phyloP scores from a whole-genome alignment of 2,329 filamentous ascomycete species.

The Ophiostoma angusticollis region DNA sequence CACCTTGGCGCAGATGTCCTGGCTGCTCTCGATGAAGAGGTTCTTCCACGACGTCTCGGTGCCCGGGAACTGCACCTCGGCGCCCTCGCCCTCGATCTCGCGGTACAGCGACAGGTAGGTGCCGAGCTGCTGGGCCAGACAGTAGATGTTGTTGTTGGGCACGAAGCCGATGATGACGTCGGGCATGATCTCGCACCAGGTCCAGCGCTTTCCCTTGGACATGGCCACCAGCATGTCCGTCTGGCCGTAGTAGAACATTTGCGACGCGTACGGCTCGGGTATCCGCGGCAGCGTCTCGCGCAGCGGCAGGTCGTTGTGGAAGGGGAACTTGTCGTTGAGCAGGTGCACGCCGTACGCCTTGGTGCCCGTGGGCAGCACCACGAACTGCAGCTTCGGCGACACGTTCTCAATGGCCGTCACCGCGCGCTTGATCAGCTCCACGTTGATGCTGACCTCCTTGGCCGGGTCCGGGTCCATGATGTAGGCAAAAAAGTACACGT shows the following conservation, averaged over 20 bases:
- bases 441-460: slow-evolving; percentile 23
- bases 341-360: slow-evolving; percentile 26
- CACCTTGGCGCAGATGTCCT: slow-evolving; percentile 25
- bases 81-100: slow-evolving; percentile 24
- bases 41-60: slow-evolving; percentile 24
- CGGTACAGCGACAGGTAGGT: slow-evolving; percentile 25
- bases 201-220: slow-evolving; percentile 27
- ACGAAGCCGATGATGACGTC: slow-evolving; percentile 31
- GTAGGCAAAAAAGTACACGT: slow-evolving; percentile 31
- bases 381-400: slow-evolving; percentile 25
- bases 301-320: slow-evolving; percentile 23
- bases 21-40: slow-evolving; percentile 26
- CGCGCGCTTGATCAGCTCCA: slow-evolving; percentile 25
- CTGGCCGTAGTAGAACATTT: slow-evolving; percentile 35
- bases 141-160: slow-evolving; percentile 30
- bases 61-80: slow-evolving; percentile 26
- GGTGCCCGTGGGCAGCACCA: slow-evolving; percentile 29
- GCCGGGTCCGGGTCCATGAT: slow-evolving; percentile 23
- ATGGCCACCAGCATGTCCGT: slow-evolving; percentile 25
- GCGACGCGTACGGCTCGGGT: slow-evolving; percentile 26
- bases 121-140: slow-evolving; percentile 26
- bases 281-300: slow-evolving; percentile 27
- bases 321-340: slow-evolving; percentile 17
- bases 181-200: slow-evolving; percentile 30
- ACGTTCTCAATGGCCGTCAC: slow-evolving; percentile 25